Conservation (phyloP, 1,284 basidiomycete species). For the Leccinum griseonigrum region DNA sequence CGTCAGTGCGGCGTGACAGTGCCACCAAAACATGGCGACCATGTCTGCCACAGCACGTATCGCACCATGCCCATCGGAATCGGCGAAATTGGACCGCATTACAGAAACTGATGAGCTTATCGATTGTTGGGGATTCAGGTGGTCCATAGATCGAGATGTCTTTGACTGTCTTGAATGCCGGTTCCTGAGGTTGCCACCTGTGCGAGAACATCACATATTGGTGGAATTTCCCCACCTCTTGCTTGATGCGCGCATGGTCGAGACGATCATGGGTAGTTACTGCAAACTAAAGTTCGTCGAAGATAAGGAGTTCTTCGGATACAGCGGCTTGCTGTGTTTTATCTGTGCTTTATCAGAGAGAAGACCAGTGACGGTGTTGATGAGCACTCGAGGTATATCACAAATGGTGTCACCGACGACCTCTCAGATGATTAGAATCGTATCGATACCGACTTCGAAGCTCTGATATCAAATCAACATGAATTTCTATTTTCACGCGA, state of each 20-base stretch:
- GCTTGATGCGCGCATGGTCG: conserved; percentile 1
- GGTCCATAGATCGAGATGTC: conserved; percentile 3
- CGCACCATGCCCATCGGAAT: conserved; percentile 12
- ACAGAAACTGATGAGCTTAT: conserved; percentile 7
- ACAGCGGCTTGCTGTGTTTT: background rate
- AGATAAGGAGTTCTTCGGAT: background rate
- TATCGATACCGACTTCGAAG: background rate
- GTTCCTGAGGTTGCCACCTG: conserved; percentile 10
- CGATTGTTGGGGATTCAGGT: background rate
- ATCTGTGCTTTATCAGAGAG: background rate
- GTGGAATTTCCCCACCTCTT: conserved; percentile 10
- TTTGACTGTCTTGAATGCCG: background rate
- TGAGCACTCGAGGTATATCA: conserved; percentile 4
- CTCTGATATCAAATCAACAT: background rate
- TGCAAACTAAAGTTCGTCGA: background rate
- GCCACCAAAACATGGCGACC: conserved; percentile 15
- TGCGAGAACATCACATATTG: conserved; percentile 20
- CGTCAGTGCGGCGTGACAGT: conserved; percentile 8
- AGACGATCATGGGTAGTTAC: background rate
- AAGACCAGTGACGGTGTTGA: background rate
- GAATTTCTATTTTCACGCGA: background rate
- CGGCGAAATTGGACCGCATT: background rate
- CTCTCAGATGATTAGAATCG: background rate
- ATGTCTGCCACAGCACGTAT: conserved; percentile 2
- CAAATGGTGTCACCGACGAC: background rate